These are phyloP conservation scores for Thalassiosira ordinaria DNA, from an alignment of 352 stramenopile species.

Conservation along the genomic window DNA sequence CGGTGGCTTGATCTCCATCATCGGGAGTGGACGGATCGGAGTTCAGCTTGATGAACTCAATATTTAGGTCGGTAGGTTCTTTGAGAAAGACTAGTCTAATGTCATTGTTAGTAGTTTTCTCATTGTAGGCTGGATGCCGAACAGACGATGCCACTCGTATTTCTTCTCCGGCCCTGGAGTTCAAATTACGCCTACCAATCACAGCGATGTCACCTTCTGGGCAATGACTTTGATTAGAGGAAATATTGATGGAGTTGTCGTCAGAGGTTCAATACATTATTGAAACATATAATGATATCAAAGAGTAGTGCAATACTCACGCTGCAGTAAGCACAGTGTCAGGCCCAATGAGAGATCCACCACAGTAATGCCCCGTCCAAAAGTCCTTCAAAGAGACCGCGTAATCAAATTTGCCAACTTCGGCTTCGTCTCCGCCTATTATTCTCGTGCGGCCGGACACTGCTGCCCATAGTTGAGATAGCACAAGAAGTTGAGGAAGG, in stretches of 20 bases:
- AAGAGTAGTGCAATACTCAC: too few species aligned
- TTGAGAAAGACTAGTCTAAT: neutral
- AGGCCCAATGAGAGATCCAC: conserved; percentile 28
- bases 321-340: conserved; percentile 29
- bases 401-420: conserved; percentile 8
- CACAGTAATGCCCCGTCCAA: conserved; percentile 12
- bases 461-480: neutral
- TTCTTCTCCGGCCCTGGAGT: conserved; percentile 23
- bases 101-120: neutral
- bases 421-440: conserved; percentile 12
- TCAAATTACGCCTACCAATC: neutral
- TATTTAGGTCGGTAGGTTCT: neutral
- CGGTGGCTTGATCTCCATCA: neutral
- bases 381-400: conserved; percentile 22
- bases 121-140: neutral
- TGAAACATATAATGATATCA: too few species aligned
- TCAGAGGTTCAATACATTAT: too few species aligned
- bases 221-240: too few species aligned
- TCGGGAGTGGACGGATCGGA: neutral
- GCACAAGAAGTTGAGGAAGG: neutral
- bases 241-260: too few species aligned
- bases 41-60: neutral
- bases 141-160: neutral
- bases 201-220: neutral
- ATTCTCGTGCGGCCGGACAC: conserved; percentile 10